Evolutionary conservation across 1,284 basidiomycete genomes (phyloP), one percentile per base, ranked within the genome.

Genomic region (Ustilago shanxiensis): DNA sequence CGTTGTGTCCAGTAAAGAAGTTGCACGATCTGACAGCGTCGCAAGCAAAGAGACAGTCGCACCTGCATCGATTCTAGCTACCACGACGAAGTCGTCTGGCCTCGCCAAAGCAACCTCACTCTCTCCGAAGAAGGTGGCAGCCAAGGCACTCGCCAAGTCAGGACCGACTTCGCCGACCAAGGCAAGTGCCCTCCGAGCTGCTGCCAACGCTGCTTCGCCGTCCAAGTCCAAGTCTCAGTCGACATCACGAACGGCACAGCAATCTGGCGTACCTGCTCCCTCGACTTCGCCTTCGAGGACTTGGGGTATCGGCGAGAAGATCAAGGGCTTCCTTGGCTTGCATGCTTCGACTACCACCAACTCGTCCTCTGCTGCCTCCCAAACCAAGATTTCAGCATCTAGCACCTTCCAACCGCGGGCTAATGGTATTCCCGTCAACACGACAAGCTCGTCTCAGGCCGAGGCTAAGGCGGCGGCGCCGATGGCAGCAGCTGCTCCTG

Each of bases 281-380:
- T 61, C 73, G n/a, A 47, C 68, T 10, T 72, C 74, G n/a, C 69
- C 74, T 9, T 72, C 70, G 24, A 56, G 74, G 22, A 28, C 60
- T 1, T 77, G 74, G 74, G 78, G 79, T 24, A 47, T 80, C n/a
- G 76, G 80, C 13, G 75, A 78, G 20, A 78, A 76, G 64, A 70
- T 82, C 74, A 77, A 79, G 41, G 77, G 79, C 24, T 71, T 82
- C 58, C 66, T 82, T 20, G 80, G 80, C 7, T 58, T 82, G 53
- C 77, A 77, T 28, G 63, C 62, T 41, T 70, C 70, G 0, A 72
- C 75, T 20, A 70, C 70, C 7, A 69, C 50, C 45, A 55, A 59
- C 28, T 14, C 64, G 6, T 41, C 75, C 16, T 67, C 71, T 1
- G 49, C 71, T 22, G 57, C 24, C 10, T 47, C 69, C 10, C 71